These are phyloP conservation scores for Dalbergia oliveri DNA, from an alignment of 306 rosid species.

Conservation along the genomic window DNA sequence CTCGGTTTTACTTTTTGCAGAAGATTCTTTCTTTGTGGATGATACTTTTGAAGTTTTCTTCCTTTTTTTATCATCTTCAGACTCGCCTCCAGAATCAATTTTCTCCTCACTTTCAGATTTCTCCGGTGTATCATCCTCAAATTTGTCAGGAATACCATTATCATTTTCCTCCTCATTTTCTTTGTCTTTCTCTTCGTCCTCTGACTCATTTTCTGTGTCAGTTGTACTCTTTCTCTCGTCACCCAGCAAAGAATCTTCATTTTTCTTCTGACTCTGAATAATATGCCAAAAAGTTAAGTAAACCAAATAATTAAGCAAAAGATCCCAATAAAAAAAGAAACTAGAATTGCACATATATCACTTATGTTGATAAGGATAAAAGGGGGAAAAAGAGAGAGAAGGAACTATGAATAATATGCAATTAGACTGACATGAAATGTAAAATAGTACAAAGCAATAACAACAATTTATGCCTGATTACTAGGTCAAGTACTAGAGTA, in stretches of 20 bases:
- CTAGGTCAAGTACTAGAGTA: slow-evolving; percentile 3
- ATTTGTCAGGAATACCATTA: slow-evolving; percentile 72
- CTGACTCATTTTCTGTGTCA: slow-evolving; percentile 81
- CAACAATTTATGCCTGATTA: slow-evolving; percentile 9
- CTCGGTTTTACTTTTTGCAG: slow-evolving; percentile 66
- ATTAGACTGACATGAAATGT: slow-evolving; percentile 27
- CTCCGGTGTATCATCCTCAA: slow-evolving; percentile 77
- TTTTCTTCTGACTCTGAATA: slow-evolving; percentile 71
- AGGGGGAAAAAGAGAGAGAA: not conserved
- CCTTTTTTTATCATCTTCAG: slow-evolving; percentile 60
- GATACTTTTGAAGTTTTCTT: slow-evolving; percentile 58
- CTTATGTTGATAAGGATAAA: not conserved
- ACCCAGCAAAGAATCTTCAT: slow-evolving; percentile 56
- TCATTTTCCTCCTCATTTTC: slow-evolving; percentile 71
- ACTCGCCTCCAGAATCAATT: slow-evolving; percentile 77
- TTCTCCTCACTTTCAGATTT: slow-evolving; percentile 75
- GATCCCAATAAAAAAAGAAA: slow-evolving; percentile 13
- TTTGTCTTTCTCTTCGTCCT: slow-evolving; percentile 66
- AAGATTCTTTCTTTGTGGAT: slow-evolving; percentile 71
- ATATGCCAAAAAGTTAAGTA: slow-evolving; percentile 36
- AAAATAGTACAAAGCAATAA: slow-evolving; percentile 3
- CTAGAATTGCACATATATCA: slow-evolving; percentile 7
- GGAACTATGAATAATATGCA: not conserved
- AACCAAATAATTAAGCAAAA: slow-evolving; percentile 32
- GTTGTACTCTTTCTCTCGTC: slow-evolving; percentile 60